phyloP scores from a whole-genome alignment of 805 yeast genomes.

The Ogataea neopini region DNA sequence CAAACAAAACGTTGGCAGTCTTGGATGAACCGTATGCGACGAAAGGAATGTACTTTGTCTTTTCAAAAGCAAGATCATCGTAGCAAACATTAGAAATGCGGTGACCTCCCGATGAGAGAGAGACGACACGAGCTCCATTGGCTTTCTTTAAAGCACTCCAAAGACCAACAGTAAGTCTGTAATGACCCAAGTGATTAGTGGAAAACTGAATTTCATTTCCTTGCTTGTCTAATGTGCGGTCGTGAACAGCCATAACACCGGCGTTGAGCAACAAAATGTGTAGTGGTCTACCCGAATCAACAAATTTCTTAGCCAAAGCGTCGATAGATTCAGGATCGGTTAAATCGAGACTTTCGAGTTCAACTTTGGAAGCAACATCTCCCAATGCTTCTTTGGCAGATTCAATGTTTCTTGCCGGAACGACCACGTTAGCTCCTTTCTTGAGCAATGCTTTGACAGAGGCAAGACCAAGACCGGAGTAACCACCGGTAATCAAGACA shows the following conservation, averaged over 20 bases:
- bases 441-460: background rate
- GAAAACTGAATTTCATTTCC: conserved; percentile 8
- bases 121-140: conserved; percentile 7
- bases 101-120: conserved; percentile 6
- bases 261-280: conserved; percentile 10
- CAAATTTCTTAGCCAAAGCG: conserved; percentile 1
- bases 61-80: conserved; percentile 7
- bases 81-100: background rate
- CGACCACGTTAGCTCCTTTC: conserved; percentile 1
- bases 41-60: background rate
- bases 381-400: conserved; percentile 4
- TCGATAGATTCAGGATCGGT: conserved; percentile 3
- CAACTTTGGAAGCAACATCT: background rate
- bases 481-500: conserved; percentile 5
- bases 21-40: conserved; percentile 10
- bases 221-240: background rate
- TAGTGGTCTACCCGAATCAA: conserved; percentile 10
- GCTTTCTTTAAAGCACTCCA: conserved; percentile 6
- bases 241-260: conserved; percentile 10
- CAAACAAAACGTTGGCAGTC: conserved; percentile 9
- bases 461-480: conserved; percentile 4
- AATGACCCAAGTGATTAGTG: conserved; percentile 8
- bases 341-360: background rate
- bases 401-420: conserved; percentile 2
- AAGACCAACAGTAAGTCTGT: background rate